These are phyloP conservation scores for Paramecium primaurelia DNA, from an alignment of 73 alveolate species.

Conservation along the genomic window DNA sequence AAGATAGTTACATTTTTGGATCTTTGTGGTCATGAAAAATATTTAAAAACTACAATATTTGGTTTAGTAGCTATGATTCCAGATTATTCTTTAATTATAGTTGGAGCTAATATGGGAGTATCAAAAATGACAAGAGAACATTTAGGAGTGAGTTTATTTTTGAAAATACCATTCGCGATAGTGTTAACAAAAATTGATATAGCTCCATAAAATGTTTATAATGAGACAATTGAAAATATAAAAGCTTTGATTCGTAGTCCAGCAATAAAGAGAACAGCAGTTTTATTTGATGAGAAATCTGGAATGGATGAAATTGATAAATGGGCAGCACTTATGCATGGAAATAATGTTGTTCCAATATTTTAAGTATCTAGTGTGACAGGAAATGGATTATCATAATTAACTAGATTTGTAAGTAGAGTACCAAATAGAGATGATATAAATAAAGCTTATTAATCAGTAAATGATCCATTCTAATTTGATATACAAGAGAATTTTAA, in stretches of 20 bases:
- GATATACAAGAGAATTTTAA: constrained; percentile 83
- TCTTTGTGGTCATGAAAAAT: constrained; percentile 99
- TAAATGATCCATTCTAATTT: constrained; percentile 86
- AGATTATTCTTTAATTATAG: constrained; percentile 94
- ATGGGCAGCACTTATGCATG: constrained; percentile 67
- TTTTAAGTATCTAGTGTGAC: constrained; percentile 82
- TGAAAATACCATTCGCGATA: constrained; percentile 93
- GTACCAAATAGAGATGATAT: constrained; percentile 68
- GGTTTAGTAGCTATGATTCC: constrained; percentile 95
- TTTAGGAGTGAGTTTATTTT: constrained; percentile 91
- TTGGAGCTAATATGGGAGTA: constrained; percentile 98
- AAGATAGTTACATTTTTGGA: constrained; percentile 87
- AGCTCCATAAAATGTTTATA: constrained; percentile 94
- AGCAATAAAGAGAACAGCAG: constrained; percentile 84
- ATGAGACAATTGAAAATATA: constrained; percentile 78
- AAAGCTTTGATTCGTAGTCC: constrained; percentile 74
- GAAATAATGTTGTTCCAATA: constrained; percentile 75
- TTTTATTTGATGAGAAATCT: constrained; percentile 61
- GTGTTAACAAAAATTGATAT: constrained; percentile 96
- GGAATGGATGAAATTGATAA: constrained; percentile 67
- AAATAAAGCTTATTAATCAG: constrained; percentile 67
- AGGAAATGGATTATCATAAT: constrained; percentile 77
- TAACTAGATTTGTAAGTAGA: constrained; percentile 69
- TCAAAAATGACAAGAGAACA: constrained; percentile 99
- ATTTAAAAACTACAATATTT: constrained; percentile 97